These are phyloP conservation scores for Pouteria campechiana DNA, from an alignment of 179 eudicot genomes.

Conservation along the genomic window DNA sequence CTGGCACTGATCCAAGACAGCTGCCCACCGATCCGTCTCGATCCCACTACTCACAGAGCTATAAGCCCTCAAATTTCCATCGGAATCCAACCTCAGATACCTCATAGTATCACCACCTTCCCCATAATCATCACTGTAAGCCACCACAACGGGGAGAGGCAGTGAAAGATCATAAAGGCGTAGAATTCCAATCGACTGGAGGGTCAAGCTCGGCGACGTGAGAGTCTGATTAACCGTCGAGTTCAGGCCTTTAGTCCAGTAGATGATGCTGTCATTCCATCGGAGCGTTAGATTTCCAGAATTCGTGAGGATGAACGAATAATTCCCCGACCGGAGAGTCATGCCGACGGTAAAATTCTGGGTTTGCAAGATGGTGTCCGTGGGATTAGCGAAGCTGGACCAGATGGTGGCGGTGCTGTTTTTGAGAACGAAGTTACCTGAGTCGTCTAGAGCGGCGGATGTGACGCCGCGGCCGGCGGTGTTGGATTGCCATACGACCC, in stretches of 20 bases:
- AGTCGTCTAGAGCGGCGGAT: constrained; percentile 35
- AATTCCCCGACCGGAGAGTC: constrained; percentile 38
- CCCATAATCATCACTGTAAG: constrained; percentile 68
- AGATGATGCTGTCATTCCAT: constrained; percentile 47
- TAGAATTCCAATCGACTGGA: constrained; percentile 41
- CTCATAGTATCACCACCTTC: constrained; percentile 33
- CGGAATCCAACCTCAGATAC: constrained; percentile 52
- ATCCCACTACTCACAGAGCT: constrained; percentile 35
- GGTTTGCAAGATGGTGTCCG: constrained; percentile 44
- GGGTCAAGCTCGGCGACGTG: constrained; percentile 33
- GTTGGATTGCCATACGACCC: constrained; percentile 44
- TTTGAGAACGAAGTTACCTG: constrained; percentile 44
- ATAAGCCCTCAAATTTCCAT: constrained; percentile 78
- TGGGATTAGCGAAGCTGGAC: constrained; percentile 64
- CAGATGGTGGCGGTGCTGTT: constrained; percentile 35
- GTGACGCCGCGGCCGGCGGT: constrained; percentile 44
- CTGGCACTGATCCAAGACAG: constrained; percentile 65
- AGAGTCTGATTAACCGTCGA: constrained; percentile 22
- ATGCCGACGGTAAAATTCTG: constrained; percentile 29
- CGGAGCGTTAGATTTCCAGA: constrained; percentile 48
- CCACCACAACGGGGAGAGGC: constrained; percentile 9
- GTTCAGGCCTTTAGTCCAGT: constrained; percentile 48
- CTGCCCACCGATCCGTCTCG: constrained; percentile 41
- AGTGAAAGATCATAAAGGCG: constrained; percentile 30
- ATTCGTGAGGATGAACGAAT: constrained; percentile 29